Base-by-base conservation (phyloP, 2,329 filamentous ascomycete genomes). In the Penicillium sp. region DNA sequence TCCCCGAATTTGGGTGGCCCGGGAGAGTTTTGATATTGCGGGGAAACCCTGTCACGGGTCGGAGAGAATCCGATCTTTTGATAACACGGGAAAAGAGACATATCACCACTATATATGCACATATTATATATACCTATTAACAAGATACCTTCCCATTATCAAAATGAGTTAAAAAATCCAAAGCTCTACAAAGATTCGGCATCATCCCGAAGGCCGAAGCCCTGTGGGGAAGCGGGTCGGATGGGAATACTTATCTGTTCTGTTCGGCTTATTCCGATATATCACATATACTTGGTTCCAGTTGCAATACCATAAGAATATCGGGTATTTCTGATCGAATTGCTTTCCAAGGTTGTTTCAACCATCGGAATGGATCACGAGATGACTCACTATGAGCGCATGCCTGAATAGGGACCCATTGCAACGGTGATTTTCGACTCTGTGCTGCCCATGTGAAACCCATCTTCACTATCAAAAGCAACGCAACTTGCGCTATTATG, bases 21-120 rank as follows among this genome's bases (percentile, higher is more conserved):
- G n/a, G 35, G 29, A 5, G 21, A 13, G n/a, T 4, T 26, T 26
- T 44, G 47, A 49, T 45, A 49, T 45, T 49, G 47, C 47, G 47
- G 47, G 47, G 47, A 49, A 49, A 1, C 31, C 22, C 12, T 31
- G 21, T 19, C 24, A 8, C 4, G 6, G 12, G 9, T 8, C 6
- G 17, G 7, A 22, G 3, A 17, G 0, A 40, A 6, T 40, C 17
- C 6, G 19, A 37, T 13, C 15, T 22, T 6, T 22, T 22, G 34
- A 15, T 6, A 5, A 37, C 19, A 1, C 12, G 3, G 37, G 15
- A 6, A 6, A 26, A 10, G 15, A 39, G 6, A 17, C 28, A 13
- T 24, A 24, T 24, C 5, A 40, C 26, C 15, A 26, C 6, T 7
- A 24, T 26, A 17, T 26, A 21, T 21, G 12, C 12, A 17, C 12